These are phyloP conservation scores for Saccharata proteae DNA, from an alignment of 2,329 filamentous ascomycete genomes.

Conservation along the genomic window DNA sequence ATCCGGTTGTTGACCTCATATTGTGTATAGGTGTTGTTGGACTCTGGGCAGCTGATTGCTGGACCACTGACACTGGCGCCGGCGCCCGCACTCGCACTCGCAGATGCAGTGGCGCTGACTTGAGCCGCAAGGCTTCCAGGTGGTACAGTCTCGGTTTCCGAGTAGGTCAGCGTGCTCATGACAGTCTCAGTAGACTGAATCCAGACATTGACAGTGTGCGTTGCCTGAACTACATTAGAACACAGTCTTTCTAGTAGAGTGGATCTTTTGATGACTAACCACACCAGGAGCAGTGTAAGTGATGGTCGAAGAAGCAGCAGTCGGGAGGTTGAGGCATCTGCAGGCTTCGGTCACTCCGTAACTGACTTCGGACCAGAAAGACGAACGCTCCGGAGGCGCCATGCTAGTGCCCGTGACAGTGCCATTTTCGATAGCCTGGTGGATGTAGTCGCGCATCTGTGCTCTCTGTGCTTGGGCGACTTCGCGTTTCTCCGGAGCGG, in stretches of 20 bases:
- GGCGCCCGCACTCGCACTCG: not conserved
- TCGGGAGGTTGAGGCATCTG: conserved; percentile 19
- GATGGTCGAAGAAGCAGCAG: conserved; percentile 15
- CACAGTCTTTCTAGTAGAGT: too few relatives aligned
- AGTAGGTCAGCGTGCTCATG: conserved; percentile 12
- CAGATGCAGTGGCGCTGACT: not conserved
- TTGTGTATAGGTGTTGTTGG: conserved; percentile 1
- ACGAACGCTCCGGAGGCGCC: too few relatives aligned
- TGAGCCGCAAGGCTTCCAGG: conserved; percentile 1
- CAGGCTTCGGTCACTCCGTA: conserved; percentile 18
- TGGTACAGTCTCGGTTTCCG: conserved; percentile 11
- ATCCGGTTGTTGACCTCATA: conserved; percentile 4
- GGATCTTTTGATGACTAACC: too few relatives aligned
- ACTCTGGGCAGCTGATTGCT: conserved; percentile 4
- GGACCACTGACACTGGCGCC: not conserved
- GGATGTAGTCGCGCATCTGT: too few relatives aligned
- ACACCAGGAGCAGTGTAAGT: conserved; percentile 15
- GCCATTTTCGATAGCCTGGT: too few relatives aligned
- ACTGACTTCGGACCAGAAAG: too few relatives aligned
- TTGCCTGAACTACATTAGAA: too few relatives aligned
- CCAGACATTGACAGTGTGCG: conserved; percentile 7
- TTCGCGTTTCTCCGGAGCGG: too few relatives aligned
- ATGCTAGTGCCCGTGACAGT: too few relatives aligned
- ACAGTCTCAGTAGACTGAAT: conserved; percentile 7
- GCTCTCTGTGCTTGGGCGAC: too few relatives aligned